Evolutionary conservation across 1,139 yeast species (phyloP), one percentile per base, ranked within the genome.

Genomic region (Scheffersomyces cryptocercus): DNA sequence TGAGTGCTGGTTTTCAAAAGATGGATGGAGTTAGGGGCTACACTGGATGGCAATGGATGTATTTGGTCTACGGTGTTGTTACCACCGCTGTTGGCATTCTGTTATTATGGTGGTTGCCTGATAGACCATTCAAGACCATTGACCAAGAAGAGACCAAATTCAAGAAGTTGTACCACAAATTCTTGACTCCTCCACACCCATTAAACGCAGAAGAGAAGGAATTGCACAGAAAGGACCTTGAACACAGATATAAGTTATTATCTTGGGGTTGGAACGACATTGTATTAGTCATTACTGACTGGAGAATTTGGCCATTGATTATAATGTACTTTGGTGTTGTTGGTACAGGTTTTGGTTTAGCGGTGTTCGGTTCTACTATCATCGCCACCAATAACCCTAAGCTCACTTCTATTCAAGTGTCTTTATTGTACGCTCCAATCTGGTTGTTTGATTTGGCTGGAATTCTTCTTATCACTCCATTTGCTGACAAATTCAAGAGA

Each of bases 321-420:
- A 73, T 88, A 67, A 88, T 88, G 96, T 88, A 88, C 65, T 89
- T 88, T 64, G 96, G 96, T 7, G 96, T 86, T 12, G 96, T 88
- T 14, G 96, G 96, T 37, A 82, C 89, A 13, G 96, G 96, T 1
- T 84, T 78, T 59, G 96, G 96, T 13, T 70, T 88, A 44, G 90
- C 91, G 15, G 93, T 85, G 14, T 88, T 85, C 65, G 96, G 93
- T 2, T 84, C 96, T 4, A 83, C 95, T n/a, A 83, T 88, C 51
- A 84, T 88, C 53, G 66, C 76, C 41, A 78, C 78, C 8, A 82
- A 84, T 53, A 81, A 85, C 61, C 85, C 93, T 2, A 54, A 59
- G 10, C 73, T 88, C 53, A 66, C 83, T 1, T 82, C 90, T 2
- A 85, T 88, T 52, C 71, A 84, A 46, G 81, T 88, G 14, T 85